Evolutionary conservation across 441 rosid genomes (phyloP).

Genomic region (Rhodomyrtus psidioides): DNA sequence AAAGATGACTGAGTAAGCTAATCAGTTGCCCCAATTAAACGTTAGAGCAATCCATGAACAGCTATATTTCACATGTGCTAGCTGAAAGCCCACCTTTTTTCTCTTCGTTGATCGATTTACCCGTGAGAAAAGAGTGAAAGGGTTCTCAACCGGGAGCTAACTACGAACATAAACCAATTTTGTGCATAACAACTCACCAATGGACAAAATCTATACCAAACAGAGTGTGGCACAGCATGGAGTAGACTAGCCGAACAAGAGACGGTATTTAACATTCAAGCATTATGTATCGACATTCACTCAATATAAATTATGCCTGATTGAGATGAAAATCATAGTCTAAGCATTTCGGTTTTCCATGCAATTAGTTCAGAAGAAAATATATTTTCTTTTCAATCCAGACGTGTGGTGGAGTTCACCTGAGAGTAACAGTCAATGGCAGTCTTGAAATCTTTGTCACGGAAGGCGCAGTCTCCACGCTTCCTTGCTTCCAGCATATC

Average conservation of each 20-base stretch:
- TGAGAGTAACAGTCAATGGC: slow-evolving; percentile 67
- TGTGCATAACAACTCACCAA: background rate
- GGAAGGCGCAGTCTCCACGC: slow-evolving; percentile 66
- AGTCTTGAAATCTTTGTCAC: slow-evolving; percentile 60
- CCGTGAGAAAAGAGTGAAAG: background rate
- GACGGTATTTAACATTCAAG: background rate
- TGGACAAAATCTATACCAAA: background rate
- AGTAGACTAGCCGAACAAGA: background rate
- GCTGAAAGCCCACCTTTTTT: background rate
- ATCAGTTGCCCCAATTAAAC: background rate
- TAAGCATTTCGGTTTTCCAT: background rate
- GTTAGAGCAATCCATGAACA: background rate
- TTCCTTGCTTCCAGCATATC: slow-evolving; percentile 64
- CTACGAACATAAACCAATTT: background rate
- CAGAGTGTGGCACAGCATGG: background rate
- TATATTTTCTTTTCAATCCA: background rate
- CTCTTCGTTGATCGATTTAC: background rate
- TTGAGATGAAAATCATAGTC: background rate
- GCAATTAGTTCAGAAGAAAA: background rate
- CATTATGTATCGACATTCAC: background rate
- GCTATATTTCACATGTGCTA: background rate
- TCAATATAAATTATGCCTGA: background rate
- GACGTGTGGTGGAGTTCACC: slow-evolving; percentile 21
- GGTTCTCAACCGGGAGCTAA: background rate
- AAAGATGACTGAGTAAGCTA: background rate